Percentiles rank a stretch among this genome's conserved stretches.
These are phyloP conservation scores for Puccinia horiana DNA, from an alignment of 1,284 basidiomycete genomes.

Conservation along the genomic window DNA sequence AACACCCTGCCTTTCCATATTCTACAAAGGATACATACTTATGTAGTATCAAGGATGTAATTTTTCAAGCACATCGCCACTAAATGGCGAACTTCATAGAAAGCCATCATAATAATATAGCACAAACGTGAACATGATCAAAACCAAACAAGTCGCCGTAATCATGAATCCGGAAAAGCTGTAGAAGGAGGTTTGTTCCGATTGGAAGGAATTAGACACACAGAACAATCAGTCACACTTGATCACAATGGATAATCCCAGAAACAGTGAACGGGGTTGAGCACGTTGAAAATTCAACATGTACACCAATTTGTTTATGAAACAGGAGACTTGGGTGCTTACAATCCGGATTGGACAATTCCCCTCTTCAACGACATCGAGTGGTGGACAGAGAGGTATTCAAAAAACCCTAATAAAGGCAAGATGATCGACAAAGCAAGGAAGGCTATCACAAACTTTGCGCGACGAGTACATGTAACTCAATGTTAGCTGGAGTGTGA, in stretches of 20 bases:
- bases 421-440: not conserved
- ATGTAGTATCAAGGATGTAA: not conserved
- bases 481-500: too few species aligned
- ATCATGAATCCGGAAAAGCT: slow-evolving; percentile 23
- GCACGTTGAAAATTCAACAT: not conserved
- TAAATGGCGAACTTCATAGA: not conserved
- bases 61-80: not conserved
- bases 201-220: not conserved
- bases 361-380: slow-evolving; percentile 4
- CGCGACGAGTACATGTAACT: not conserved
- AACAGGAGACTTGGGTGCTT: not conserved
- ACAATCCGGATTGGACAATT: slow-evolving; percentile 16
- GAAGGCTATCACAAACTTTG: slow-evolving; percentile 1
- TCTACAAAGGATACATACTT: too few species aligned
- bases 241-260: not conserved
- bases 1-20: too few species aligned
- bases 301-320: too few species aligned
- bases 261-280: too few species aligned
- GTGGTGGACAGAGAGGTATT: not conserved
- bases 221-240: not conserved
- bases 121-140: not conserved
- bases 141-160: not conserved
- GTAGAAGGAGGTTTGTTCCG: too few species aligned
- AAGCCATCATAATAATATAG: not conserved
- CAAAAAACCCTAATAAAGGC: slow-evolving; percentile 4